Evolutionary conservation across 768 basidiomycete genomes (phyloP).

Genomic region (Scleroderma citrinum): DNA sequence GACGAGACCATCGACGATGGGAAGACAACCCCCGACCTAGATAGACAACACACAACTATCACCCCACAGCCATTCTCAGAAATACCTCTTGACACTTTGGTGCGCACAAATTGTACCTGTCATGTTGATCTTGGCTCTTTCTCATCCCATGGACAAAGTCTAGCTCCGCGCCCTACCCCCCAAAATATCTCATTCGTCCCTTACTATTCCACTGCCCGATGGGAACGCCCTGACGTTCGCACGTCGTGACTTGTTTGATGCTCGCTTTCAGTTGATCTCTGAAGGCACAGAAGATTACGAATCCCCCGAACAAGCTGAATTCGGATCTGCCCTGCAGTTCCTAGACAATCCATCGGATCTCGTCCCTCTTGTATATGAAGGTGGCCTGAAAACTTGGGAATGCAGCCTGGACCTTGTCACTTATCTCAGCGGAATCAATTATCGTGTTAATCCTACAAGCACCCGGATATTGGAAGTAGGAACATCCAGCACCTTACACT

Average conservation of each 20-base stretch:
- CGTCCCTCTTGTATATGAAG: conserved; percentile 89
- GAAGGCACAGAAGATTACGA: conserved; percentile 36
- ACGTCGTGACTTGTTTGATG: conserved; percentile 90
- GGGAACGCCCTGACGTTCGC: conserved; percentile 38
- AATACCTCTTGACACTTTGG: conserved; percentile 25
- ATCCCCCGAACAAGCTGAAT: conserved; percentile 13
- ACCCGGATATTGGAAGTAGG: conserved; percentile 67
- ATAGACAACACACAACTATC: neutral
- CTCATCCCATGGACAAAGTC: conserved; percentile 14
- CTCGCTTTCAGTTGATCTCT: conserved; percentile 87
- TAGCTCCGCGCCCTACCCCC: conserved; percentile 68
- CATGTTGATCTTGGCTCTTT: neutral
- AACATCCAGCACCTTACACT: neutral
- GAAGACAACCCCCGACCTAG: conserved; percentile 4
- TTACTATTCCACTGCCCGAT: conserved; percentile 44
- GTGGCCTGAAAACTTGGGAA: conserved; percentile 97
- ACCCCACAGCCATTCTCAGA: conserved; percentile 20
- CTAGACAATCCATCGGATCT: conserved; percentile 85
- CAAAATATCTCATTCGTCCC: conserved; percentile 74
- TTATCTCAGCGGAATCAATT: conserved; percentile 41
- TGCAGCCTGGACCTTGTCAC: conserved; percentile 83
- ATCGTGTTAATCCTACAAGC: conserved; percentile 32
- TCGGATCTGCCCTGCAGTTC: conserved; percentile 45
- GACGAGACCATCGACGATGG: conserved; percentile 37
- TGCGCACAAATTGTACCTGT: conserved; percentile 15